Evolutionary conservation across 2,329 filamentous ascomycete species (phyloP).

Genomic region (Xylariaceae sp.): DNA sequence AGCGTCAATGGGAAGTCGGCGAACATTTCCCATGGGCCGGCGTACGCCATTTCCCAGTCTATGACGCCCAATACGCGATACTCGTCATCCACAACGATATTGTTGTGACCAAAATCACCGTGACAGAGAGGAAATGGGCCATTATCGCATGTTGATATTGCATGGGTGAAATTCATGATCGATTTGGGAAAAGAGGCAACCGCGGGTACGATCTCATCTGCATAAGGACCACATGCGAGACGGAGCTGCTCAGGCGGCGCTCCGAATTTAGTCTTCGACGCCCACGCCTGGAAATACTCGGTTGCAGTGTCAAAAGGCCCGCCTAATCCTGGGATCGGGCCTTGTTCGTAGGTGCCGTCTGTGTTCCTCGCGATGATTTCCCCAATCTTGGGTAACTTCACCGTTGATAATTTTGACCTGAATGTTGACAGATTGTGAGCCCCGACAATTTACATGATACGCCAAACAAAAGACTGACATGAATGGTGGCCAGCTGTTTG

Average conservation of each 20-base stretch:
- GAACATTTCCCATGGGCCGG: not conserved
- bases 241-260: not conserved
- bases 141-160: slow-evolving; percentile 5
- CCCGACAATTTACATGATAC: no score
- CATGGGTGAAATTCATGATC: not conserved
- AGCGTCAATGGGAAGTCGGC: not conserved
- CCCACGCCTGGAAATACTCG: not conserved
- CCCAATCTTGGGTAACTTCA: not conserved
- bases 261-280: not conserved
- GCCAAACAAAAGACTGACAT: not conserved
- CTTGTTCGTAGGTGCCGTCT: not conserved
- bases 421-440: no score
- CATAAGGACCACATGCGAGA: not conserved
- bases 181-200: not conserved
- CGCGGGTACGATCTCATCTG: not conserved
- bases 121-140: slow-evolving; percentile 32
- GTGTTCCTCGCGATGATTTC: not conserved
- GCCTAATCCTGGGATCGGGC: not conserved
- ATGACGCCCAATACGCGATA: slow-evolving; percentile 27
- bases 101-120: slow-evolving; percentile 29
- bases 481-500: not conserved
- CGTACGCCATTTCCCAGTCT: slow-evolving; percentile 28
- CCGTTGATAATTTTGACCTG: not conserved
- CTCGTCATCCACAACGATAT: slow-evolving; percentile 27
- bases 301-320: not conserved